Evolutionary conservation across 257 asterid genomes (phyloP).

Genomic region (Solanum sparsipilum): DNA sequence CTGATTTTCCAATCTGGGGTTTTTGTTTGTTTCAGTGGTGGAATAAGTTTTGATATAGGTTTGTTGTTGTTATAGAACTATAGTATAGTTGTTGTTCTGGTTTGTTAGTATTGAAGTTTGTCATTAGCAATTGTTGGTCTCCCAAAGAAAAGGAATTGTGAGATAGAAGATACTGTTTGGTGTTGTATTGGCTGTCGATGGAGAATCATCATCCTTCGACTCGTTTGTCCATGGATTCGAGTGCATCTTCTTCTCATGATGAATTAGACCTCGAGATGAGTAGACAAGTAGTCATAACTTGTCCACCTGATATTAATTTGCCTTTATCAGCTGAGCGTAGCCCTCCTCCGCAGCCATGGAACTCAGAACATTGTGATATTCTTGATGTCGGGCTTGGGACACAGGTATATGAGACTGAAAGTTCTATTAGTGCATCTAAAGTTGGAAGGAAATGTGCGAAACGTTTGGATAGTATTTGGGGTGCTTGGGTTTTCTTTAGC

Average conservation of each 20-base stretch:
- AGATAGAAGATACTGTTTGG: slow-evolving; percentile 66
- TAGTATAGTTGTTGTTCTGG: not conserved
- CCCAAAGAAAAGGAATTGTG: not conserved
- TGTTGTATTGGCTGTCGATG: slow-evolving; percentile 39
- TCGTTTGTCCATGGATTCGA: slow-evolving; percentile 86
- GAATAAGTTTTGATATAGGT: not conserved
- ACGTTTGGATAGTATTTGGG: slow-evolving; percentile 89
- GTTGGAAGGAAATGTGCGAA: slow-evolving; percentile 58
- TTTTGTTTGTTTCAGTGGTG: slow-evolving; percentile 7
- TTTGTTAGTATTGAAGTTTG: slow-evolving; percentile 12
- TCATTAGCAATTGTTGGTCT: not conserved
- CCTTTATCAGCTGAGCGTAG: slow-evolving; percentile 75
- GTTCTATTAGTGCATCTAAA: slow-evolving; percentile 45
- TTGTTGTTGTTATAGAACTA: slow-evolving; percentile 6
- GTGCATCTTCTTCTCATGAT: slow-evolving; percentile 69
- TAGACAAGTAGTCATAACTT: slow-evolving; percentile 45
- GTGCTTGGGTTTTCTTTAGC: slow-evolving; percentile 96
- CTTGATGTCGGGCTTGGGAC: slow-evolving; percentile 79
- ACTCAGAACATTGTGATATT: slow-evolving; percentile 52
- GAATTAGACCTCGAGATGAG: slow-evolving; percentile 77
- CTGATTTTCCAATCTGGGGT: slow-evolving; percentile 5
- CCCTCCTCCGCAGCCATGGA: slow-evolving; percentile 74
- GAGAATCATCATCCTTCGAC: slow-evolving; percentile 94
- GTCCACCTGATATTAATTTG: slow-evolving; percentile 84
- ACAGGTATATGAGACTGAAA: slow-evolving; percentile 58